Conservation (phyloP, 2,329 filamentous ascomycete genomes). For the Colletotrichum sp. region DNA sequence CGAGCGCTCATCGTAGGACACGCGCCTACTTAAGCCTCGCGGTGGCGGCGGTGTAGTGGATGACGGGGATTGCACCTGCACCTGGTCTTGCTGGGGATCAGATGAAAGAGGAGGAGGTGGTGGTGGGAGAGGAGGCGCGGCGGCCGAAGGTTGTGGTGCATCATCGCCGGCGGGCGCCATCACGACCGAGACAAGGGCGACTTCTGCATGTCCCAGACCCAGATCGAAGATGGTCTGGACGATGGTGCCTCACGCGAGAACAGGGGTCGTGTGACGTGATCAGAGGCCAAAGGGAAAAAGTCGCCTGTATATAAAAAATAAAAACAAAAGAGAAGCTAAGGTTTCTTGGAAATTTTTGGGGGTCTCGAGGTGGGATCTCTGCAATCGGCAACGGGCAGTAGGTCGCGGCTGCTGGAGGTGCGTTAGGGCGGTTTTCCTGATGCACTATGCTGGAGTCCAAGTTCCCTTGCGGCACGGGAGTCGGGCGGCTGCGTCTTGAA, state of each 20-base stretch:
- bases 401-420: neutral
- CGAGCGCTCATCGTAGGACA: constrained; percentile 11
- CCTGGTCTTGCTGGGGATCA: neutral
- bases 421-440: constrained; percentile 5
- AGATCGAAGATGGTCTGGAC: neutral
- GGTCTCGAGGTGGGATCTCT: neutral
- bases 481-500: neutral
- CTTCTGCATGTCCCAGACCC: neutral
- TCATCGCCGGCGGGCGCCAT: constrained; percentile 14
- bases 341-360: neutral
- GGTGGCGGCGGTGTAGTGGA: neutral
- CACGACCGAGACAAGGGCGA: constrained; percentile 7
- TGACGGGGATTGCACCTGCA: neutral
- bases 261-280: constrained; percentile 32
- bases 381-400: neutral
- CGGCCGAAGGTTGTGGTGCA: neutral
- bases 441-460: neutral
- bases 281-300: neutral
- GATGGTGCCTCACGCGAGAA: constrained; percentile 7
- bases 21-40: constrained; percentile 11
- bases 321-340: neutral
- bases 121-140: neutral
- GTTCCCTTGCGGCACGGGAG: neutral
- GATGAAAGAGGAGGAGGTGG: neutral
- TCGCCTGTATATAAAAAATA: neutral